Conservation (phyloP, 2,329 filamentous ascomycete species). For the Aspergillus novofumigatus region DNA sequence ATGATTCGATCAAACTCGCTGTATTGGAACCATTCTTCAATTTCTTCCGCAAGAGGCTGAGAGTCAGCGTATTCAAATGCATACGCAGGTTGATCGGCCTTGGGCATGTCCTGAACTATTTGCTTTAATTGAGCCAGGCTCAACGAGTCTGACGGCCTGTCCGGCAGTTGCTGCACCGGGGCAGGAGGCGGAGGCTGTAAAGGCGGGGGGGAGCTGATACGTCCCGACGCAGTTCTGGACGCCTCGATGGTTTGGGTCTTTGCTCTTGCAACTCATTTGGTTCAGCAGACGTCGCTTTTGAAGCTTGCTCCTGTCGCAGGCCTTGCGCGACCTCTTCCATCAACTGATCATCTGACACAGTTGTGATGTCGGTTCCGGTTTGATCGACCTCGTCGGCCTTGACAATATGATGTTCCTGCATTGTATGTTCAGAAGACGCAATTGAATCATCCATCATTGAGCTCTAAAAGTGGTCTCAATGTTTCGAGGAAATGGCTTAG, state of each 20-base stretch:
- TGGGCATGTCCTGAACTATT: slow-evolving; percentile 70
- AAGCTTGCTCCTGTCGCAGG: slow-evolving; percentile 32
- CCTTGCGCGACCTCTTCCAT: slow-evolving; percentile 39
- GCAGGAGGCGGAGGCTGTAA: slow-evolving; percentile 45
- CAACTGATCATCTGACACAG: slow-evolving; percentile 42
- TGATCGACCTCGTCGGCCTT: slow-evolving; percentile 49
- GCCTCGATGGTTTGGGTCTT: slow-evolving; percentile 17
- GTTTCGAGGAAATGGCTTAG: neutral
- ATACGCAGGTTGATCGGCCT: slow-evolving; percentile 68
- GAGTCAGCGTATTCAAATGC: slow-evolving; percentile 78
- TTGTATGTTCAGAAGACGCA: slow-evolving; percentile 17
- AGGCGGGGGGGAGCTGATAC: slow-evolving; percentile 39
- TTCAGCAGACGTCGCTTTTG: slow-evolving; percentile 11
- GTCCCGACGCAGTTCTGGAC: slow-evolving; percentile 37
- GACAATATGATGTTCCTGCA: slow-evolving; percentile 40
- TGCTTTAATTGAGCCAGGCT: slow-evolving; percentile 69
- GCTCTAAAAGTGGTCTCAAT: neutral
- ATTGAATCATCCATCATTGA: slow-evolving; percentile 25
- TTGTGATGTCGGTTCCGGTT: slow-evolving; percentile 43
- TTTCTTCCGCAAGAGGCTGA: slow-evolving; percentile 73
- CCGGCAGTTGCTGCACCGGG: slow-evolving; percentile 36
- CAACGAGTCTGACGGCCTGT: slow-evolving; percentile 60
- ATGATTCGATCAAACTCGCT: slow-evolving; percentile 79
- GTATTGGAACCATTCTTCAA: slow-evolving; percentile 98
- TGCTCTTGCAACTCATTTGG: slow-evolving; percentile 11